These are phyloP conservation scores for Stagonosporopsis vannaccii DNA, from an alignment of 2,329 filamentous ascomycete species.

Conservation along the genomic window DNA sequence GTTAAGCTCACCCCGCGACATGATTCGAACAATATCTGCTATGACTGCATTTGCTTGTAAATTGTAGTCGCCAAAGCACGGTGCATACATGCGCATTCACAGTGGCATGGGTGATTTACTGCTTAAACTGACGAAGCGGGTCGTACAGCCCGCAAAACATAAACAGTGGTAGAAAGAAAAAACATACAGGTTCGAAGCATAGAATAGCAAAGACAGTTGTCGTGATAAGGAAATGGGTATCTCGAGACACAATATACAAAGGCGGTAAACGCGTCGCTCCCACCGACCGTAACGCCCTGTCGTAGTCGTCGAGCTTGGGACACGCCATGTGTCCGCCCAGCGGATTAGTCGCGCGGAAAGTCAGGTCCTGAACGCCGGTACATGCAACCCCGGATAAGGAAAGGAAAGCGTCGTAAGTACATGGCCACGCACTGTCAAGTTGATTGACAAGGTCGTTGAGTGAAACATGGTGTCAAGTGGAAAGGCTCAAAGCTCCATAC, in stretches of 20 bases:
- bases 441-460: constrained; percentile 10
- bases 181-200: neutral
- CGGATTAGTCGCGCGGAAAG: constrained; percentile 3
- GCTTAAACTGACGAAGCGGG: neutral
- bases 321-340: constrained; percentile 12
- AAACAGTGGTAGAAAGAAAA: neutral
- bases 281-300: constrained; percentile 24
- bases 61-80: neutral
- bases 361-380: constrained; percentile 7
- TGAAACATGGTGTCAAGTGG: neutral
- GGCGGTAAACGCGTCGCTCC: constrained; percentile 21
- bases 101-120: neutral
- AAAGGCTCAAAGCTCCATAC: constrained; percentile 57
- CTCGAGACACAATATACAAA: constrained; percentile 20
- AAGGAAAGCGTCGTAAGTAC: constrained; percentile 7
- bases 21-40: neutral
- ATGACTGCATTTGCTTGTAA: neutral
- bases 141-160: neutral
- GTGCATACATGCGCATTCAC: neutral
- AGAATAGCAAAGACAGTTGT: neutral
- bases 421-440: constrained; percentile 15
- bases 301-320: constrained; percentile 21
- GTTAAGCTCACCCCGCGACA: neutral
- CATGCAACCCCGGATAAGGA: constrained; percentile 7
- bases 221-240: constrained; percentile 11